phyloP scores from a whole-genome alignment of 345 rosid genomes.

The Heritiera fomes region DNA sequence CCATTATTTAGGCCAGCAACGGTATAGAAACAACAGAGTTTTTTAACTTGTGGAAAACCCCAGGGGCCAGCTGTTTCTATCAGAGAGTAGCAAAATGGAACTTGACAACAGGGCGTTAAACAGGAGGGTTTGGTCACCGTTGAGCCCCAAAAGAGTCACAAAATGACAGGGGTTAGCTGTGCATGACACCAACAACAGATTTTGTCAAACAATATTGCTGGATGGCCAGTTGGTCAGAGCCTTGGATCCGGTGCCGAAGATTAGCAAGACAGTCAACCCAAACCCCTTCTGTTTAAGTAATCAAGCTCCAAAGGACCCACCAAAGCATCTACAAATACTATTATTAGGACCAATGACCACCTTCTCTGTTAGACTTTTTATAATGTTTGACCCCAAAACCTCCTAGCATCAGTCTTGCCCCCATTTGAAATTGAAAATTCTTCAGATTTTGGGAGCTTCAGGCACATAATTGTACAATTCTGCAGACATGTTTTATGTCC shows the following conservation, averaged over 20 bases:
- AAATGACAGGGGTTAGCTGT: constrained; percentile 1
- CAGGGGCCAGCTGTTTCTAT: background rate
- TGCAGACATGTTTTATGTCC: background rate
- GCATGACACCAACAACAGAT: background rate
- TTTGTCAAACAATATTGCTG: background rate
- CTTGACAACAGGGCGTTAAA: background rate
- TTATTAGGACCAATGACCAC: background rate
- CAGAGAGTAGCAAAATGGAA: background rate
- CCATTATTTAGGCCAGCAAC: background rate
- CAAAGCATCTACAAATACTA: background rate
- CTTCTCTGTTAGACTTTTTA: background rate
- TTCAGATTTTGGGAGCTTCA: background rate
- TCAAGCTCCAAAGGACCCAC: constrained; percentile 9
- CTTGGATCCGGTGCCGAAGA: constrained; percentile 6
- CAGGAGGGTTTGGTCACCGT: background rate
- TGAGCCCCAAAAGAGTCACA: background rate
- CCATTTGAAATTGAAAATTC: background rate
- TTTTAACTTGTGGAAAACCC: background rate
- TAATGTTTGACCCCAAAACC: constrained; percentile 1
- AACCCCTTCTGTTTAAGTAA: background rate
- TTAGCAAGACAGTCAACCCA: background rate
- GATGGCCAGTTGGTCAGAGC: background rate
- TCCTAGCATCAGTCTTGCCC: background rate
- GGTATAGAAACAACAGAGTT: background rate
- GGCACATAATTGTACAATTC: background rate